Evolutionary conservation across 2,329 filamentous ascomycete species (phyloP).

Genomic region (Phoma sp.): DNA sequence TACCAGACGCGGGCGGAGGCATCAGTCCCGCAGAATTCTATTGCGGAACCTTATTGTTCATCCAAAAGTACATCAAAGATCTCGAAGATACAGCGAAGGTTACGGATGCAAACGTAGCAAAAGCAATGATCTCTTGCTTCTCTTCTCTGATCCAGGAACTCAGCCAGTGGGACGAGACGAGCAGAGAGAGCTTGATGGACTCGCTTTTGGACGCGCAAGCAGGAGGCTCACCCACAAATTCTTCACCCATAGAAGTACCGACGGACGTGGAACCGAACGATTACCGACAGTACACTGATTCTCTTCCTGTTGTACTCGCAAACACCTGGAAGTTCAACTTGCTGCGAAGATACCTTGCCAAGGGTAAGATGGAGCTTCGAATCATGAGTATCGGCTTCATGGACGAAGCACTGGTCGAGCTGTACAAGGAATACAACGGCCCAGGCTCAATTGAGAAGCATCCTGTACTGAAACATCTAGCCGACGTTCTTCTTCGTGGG

Average conservation of each 20-base stretch:
- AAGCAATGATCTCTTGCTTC: conserved; percentile 34
- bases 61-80: conserved; percentile 36
- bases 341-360: conserved; percentile 74
- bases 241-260: conserved; percentile 14
- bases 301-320: conserved; percentile 59
- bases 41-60: conserved; percentile 30
- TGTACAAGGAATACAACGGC: conserved; percentile 62
- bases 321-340: conserved; percentile 73
- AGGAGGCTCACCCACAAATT: conserved; percentile 30
- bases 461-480: conserved; percentile 69
- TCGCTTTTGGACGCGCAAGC: conserved; percentile 33
- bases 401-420: conserved; percentile 70
- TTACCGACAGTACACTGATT: conserved; percentile 36
- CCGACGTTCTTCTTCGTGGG: conserved; percentile 70
- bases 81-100: conserved; percentile 37
- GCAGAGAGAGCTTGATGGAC: conserved; percentile 33
- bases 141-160: conserved; percentile 31
- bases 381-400: conserved; percentile 78
- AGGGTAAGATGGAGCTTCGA: conserved; percentile 88
- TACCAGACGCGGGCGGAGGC: conserved; percentile 8
- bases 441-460: conserved; percentile 43
- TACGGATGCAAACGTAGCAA: conserved; percentile 31
- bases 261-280: conserved; percentile 8
- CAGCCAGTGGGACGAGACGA: conserved; percentile 34
- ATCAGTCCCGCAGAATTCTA: conserved; percentile 29